Evolutionary conservation across 306 rosid species (phyloP).

Genomic region (Glycine soja): DNA sequence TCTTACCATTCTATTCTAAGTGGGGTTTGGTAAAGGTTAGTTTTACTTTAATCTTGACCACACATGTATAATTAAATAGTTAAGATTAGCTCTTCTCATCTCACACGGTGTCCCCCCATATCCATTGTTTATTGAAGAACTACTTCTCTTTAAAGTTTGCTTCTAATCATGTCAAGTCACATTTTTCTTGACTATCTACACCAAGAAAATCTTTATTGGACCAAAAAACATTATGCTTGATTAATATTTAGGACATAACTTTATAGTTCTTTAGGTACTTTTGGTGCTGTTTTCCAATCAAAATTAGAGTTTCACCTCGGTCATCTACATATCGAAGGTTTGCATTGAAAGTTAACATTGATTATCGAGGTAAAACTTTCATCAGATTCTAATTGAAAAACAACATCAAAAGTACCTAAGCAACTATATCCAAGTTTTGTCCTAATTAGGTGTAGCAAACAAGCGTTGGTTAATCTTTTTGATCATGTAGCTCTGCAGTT

Average conservation of each 20-base stretch:
- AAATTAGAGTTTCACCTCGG: too few species aligned
- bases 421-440: not conserved
- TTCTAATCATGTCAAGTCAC: conserved; percentile 27
- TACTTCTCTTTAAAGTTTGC: conserved; percentile 1
- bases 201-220: not conserved
- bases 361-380: not conserved
- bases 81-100: not conserved
- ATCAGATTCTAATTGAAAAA: not conserved
- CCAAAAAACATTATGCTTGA: conserved; percentile 22
- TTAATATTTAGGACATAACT: not conserved
- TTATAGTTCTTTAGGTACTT: not conserved
- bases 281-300: not conserved
- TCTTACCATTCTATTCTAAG: not conserved
- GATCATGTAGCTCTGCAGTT: conserved; percentile 76
- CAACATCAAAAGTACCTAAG: not conserved
- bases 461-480: conserved; percentile 6
- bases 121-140: not conserved
- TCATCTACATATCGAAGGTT: not conserved
- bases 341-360: not conserved
- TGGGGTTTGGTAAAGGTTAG: not conserved
- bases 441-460: too few species aligned
- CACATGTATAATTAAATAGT: not conserved
- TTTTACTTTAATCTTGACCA: not conserved
- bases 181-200: not conserved
- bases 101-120: not conserved